Conservation (phyloP, 2,329 filamentous ascomycete species). For the Diplodia intermedia region DNA sequence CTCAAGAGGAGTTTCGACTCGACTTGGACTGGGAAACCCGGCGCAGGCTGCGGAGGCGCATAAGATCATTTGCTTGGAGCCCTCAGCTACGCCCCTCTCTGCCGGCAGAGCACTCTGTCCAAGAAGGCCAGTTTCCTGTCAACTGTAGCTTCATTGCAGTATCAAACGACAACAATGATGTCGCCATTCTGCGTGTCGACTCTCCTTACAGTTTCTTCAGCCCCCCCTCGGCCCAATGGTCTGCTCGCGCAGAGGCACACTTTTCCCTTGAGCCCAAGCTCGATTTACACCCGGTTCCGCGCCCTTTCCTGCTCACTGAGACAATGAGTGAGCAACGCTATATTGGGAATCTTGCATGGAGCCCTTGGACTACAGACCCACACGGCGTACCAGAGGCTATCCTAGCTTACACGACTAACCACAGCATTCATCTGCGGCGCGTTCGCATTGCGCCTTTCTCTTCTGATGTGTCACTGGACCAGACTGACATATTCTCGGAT, state of each 20-base stretch:
- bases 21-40: slow-evolving; percentile 43
- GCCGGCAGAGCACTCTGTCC: slow-evolving; percentile 36
- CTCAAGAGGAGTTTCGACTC: slow-evolving; percentile 35
- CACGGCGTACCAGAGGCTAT: slow-evolving; percentile 40
- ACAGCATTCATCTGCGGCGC: slow-evolving; percentile 31
- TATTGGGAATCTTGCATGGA: slow-evolving; percentile 49
- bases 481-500: slow-evolving; percentile 5
- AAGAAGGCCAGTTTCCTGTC: slow-evolving; percentile 36
- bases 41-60: slow-evolving; percentile 46
- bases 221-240: slow-evolving; percentile 38
- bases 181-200: slow-evolving; percentile 47
- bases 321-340: slow-evolving; percentile 43
- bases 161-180: slow-evolving; percentile 52
- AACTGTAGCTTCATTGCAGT: slow-evolving; percentile 44
- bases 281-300: background rate
- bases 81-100: slow-evolving; percentile 37
- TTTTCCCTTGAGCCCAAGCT: slow-evolving; percentile 34
- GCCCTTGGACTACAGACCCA: slow-evolving; percentile 45
- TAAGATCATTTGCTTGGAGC: slow-evolving; percentile 54
- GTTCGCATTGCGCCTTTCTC: slow-evolving; percentile 17
- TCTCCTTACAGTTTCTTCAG: slow-evolving; percentile 47
- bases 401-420: slow-evolving; percentile 47
- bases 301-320: slow-evolving; percentile 40
- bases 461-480: background rate
- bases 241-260: slow-evolving; percentile 40